Base-by-base conservation (phyloP, 176 grass and related monocot genomes). In the Eragrostis curvula region DNA sequence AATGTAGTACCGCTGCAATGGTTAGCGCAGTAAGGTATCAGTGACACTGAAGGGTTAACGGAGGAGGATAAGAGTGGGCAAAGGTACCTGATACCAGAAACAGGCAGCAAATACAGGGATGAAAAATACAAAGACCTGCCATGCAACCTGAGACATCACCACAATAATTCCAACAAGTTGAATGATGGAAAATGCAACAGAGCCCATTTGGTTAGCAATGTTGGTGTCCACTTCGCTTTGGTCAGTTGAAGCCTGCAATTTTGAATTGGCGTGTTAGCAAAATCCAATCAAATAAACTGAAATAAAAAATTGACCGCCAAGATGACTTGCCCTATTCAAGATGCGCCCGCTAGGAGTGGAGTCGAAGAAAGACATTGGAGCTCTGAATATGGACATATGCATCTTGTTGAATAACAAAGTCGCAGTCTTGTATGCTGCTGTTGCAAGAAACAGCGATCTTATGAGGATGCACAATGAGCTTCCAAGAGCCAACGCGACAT, bases 301-400 rank as follows among this genome's bases (percentile, higher is more conserved):
- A 49, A 45, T 56, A 67, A 4, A n/a, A 62, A 84, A 70, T 84
- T 16, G 79, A 2, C 29, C 17, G 12, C 45, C 17, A 8, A 71
- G 16, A 84, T 73, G 28, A 74, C 84, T 83, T 90, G 86, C 93
- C 66, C 93, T 90, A 79, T 81, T 94, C 76, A 94, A 66, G 80
- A 94, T 91, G 76, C 92, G 92, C 6, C 92, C 92, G 66, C 92
- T 91, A 1, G 92, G 92, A 59, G 92, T 97, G 71, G 89, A 92
- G 87, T 97, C 92, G 8, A 92, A 97, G 82, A 97, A 94, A 45
- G 95, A 88, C 95, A 97, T 97, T n/a, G 90, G 83, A 71, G 92
- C 92, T 58, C 90, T 91, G 73, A 97, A 94, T 89, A 97, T 92
- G 76, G 87, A 88, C 66, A 64, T 64, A 49, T 92, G 92, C 95